Evolutionary conservation across 2,329 filamentous ascomycete genomes (phyloP).

Genomic region (Trichoderma sp.): DNA sequence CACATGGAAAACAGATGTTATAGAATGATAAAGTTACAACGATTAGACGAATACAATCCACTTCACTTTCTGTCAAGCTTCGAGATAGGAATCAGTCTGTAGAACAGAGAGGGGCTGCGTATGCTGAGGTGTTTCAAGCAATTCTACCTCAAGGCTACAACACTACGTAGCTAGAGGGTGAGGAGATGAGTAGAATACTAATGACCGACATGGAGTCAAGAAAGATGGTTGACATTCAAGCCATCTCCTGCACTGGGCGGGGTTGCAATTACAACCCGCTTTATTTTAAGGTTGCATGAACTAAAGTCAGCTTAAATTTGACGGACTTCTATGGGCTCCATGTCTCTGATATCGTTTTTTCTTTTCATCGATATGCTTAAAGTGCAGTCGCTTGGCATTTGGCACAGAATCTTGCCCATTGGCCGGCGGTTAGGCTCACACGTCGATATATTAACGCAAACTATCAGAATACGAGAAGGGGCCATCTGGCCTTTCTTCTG

Average conservation of each 20-base stretch:
- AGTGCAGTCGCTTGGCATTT: neutral
- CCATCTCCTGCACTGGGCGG: neutral
- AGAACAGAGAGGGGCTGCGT: no score
- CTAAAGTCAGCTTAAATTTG: neutral
- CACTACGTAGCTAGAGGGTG: no score
- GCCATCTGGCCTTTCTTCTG: neutral
- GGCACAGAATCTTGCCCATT: neutral
- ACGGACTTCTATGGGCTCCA: neutral
- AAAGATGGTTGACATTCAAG: neutral
- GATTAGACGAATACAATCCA: neutral
- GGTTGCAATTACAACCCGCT: neutral
- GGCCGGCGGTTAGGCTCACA: neutral
- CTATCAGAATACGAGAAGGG: neutral
- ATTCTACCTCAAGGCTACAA: no score
- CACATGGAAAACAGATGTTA: neutral
- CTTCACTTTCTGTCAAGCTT: neutral
- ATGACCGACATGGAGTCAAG: no score
- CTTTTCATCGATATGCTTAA: neutral
- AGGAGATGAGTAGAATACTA: no score
- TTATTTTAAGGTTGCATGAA: neutral
- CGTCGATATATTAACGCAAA: neutral
- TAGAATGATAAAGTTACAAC: neutral
- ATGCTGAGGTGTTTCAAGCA: no score
- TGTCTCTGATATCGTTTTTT: neutral
- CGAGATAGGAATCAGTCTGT: neutral